phyloP scores from a whole-genome alignment of 306 rosid genomes.

The Inga laurina region DNA sequence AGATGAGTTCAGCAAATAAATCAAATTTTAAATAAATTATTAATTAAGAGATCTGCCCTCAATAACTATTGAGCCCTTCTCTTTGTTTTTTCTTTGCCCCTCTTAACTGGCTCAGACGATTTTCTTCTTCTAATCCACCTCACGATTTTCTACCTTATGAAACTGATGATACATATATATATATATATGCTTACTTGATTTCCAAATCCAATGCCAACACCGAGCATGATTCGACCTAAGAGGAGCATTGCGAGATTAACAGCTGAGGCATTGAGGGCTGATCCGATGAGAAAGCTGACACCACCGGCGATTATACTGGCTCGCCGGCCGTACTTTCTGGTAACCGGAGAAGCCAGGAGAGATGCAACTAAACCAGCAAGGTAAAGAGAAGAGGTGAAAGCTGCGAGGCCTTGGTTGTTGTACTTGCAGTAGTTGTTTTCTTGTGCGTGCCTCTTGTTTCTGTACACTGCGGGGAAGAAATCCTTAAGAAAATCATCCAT shows the following conservation, averaged over 20 bases:
- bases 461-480: conserved; percentile 72
- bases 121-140: no score
- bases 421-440: conserved; percentile 95
- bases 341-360: conserved; percentile 74
- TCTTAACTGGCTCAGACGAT: no score
- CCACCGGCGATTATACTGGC: conserved; percentile 65
- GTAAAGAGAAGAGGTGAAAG: conserved; percentile 89
- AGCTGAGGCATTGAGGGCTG: conserved; percentile 70
- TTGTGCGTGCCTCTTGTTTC: conserved; percentile 60
- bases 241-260: conserved; percentile 70
- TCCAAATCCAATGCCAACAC: conserved; percentile 94
- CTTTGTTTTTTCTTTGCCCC: no score
- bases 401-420: conserved; percentile 79
- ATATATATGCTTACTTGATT: conserved; percentile 58
- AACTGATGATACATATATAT: no score
- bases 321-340: conserved; percentile 73
- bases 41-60: no score
- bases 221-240: conserved; percentile 87
- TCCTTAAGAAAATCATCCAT: conserved; percentile 79
- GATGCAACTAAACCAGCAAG: conserved; percentile 87
- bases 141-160: no score
- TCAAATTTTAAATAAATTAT: no score
- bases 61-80: no score
- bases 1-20: no score
- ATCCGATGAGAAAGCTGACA: conserved; percentile 66